phyloP scores from a whole-genome alignment of 2,329 filamentous ascomycete genomes.

The Elsinoe ampelina region DNA sequence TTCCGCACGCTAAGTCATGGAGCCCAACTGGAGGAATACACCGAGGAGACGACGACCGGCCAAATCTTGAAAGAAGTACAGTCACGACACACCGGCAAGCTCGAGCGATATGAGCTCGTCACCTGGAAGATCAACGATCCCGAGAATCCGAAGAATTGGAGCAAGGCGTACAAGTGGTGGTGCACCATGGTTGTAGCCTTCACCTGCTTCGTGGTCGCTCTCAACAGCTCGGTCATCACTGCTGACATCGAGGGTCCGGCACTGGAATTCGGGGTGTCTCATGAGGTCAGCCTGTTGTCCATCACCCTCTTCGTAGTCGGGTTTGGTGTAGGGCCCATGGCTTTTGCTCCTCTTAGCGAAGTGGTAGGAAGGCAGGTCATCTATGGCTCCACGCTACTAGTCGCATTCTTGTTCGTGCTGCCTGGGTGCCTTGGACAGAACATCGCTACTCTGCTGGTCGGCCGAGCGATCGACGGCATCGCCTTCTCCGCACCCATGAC shows the following conservation, averaged over 20 bases:
- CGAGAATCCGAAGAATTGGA: conserved; percentile 41
- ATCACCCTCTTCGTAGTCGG: conserved; percentile 73
- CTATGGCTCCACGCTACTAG: conserved; percentile 57
- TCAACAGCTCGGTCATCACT: conserved; percentile 64
- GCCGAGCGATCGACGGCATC: conserved; percentile 69
- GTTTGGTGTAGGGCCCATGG: conserved; percentile 68
- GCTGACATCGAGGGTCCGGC: conserved; percentile 59
- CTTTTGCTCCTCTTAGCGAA: conserved; percentile 70
- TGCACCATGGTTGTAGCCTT: conserved; percentile 73
- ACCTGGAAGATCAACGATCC: conserved; percentile 55
- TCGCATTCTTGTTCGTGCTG: conserved; percentile 71
- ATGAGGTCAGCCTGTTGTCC: conserved; percentile 62
- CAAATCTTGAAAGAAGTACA: conserved; percentile 19
- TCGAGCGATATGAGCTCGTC: conserved; percentile 48
- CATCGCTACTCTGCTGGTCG: conserved; percentile 65
- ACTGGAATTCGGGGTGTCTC: conserved; percentile 56
- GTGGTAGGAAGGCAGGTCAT: conserved; percentile 62
- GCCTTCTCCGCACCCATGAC: conserved; percentile 83
- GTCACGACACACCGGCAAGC: conserved; percentile 21
- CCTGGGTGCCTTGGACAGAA: conserved; percentile 70
- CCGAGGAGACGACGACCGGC: conserved; percentile 19
- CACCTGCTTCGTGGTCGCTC: conserved; percentile 40
- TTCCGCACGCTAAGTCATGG: conserved; percentile 18
- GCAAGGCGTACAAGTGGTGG: conserved; percentile 30
- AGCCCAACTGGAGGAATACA: conserved; percentile 23